Evolutionary conservation across 2,329 filamentous ascomycete genomes (phyloP), one percentile per base, ranked within the genome.

Genomic region (Neodidymelliopsis sp.): DNA sequence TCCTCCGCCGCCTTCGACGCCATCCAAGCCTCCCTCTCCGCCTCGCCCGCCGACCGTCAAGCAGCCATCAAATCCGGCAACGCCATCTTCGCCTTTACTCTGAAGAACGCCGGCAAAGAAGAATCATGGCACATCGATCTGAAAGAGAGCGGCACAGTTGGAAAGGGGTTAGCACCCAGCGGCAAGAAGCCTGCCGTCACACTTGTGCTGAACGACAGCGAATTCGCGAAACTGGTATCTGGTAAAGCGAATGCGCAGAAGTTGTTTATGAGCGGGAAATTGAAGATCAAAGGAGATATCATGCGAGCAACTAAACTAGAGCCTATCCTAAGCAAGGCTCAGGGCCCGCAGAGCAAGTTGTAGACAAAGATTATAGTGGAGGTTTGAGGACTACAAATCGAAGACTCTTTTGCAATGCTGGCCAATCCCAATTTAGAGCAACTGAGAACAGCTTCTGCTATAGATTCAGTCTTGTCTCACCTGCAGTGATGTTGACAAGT

Each of bases 221-320:
- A 97, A 76, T 99, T 99, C 71, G 84, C 79, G 60, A 87, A 88
- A 72, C 83, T 99, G 59, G 86, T 96, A 44, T 69, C 81, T 27
- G 94, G 94, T 72, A 91, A 95, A 80, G 91, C 90, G 65, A 96
- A 97, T 71, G 91, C 94, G 48, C 94, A 99, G 82, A 86, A 87
- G 64, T 79, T 99, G 58, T 97, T 97, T 79, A 97, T 99, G 93
- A 84, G 84, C n/a, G 94, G 94, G 67, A 97, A 96, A 83, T 82
- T 99, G 71, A 99, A 97, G 89, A 85, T 97, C 73, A 95, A 91
- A 85, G 94, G 94, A 57, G 91, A 97, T 74, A 86, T 97, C 54
- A 97, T 97, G 93, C 97, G 97, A 84, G 89, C 94, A 27, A 97
- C 92, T 53, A 96, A 95, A 86, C 85, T 97, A 77, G 91, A 97